phyloP scores from a whole-genome alignment of 371 early-diverging fungal species.

The Batkoa obscura region DNA sequence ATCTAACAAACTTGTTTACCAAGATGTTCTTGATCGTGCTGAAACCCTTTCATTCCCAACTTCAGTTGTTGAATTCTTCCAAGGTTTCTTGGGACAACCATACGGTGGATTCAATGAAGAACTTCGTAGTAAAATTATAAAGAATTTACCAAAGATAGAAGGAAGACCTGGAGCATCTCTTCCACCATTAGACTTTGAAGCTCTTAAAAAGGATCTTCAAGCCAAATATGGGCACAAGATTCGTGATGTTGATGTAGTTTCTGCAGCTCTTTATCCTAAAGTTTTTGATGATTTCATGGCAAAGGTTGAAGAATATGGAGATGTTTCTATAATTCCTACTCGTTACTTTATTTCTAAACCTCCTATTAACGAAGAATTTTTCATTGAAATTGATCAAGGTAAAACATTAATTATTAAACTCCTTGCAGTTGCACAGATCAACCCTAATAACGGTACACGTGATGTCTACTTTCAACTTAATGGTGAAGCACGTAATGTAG shows the following conservation, averaged over 20 bases:
- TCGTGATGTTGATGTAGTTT: slow-evolving; percentile 67
- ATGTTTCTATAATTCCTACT: slow-evolving; percentile 71
- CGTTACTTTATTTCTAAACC: slow-evolving; percentile 75
- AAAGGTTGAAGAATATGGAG: slow-evolving; percentile 52
- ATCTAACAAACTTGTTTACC: slow-evolving; percentile 48
- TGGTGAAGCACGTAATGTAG: slow-evolving; percentile 79
- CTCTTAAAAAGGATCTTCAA: slow-evolving; percentile 43
- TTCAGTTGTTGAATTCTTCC: slow-evolving; percentile 88
- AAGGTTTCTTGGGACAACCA: slow-evolving; percentile 85
- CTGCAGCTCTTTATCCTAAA: slow-evolving; percentile 81
- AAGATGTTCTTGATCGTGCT: slow-evolving; percentile 60
- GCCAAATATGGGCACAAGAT: slow-evolving; percentile 56
- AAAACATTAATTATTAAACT: slow-evolving; percentile 78
- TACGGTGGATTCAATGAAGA: slow-evolving; percentile 88
- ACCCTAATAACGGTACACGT: slow-evolving; percentile 48
- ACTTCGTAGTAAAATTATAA: slow-evolving; percentile 61
- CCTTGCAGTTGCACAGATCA: slow-evolving; percentile 69
- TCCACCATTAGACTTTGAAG: slow-evolving; percentile 52
- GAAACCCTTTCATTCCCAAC: slow-evolving; percentile 70
- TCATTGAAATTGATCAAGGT: slow-evolving; percentile 68
- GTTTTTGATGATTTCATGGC: slow-evolving; percentile 79
- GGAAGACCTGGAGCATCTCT: slow-evolving; percentile 73
- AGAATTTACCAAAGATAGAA: slow-evolving; percentile 49
- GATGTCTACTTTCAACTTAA: slow-evolving; percentile 91
- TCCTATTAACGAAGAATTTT: slow-evolving; percentile 69